Conservation (phyloP, 1,284 basidiomycete genomes). For the Kalmanozyma brasiliensis region DNA sequence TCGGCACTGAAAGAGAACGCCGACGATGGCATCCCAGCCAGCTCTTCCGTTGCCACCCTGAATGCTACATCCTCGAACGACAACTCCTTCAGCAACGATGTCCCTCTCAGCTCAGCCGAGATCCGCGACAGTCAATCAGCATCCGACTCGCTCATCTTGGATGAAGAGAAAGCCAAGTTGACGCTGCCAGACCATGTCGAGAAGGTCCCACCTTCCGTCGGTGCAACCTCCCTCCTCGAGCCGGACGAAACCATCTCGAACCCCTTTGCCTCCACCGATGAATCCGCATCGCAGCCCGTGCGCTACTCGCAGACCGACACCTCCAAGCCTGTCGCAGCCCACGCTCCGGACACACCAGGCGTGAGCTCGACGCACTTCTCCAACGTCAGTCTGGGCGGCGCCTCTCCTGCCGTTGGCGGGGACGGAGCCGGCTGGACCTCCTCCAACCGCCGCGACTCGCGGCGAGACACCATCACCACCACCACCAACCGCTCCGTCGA, state of each 20-base stretch:
- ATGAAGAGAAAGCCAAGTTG: constrained; percentile 39
- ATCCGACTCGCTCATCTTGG: constrained; percentile 38
- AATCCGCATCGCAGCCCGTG: constrained; percentile 14
- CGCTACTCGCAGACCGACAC: constrained; percentile 15
- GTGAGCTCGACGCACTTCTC: constrained; percentile 54
- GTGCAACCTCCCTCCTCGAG: constrained; percentile 59
- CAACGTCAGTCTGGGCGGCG: constrained; percentile 45
- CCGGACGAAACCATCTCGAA: constrained; percentile 61
- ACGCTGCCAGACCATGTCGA: constrained; percentile 26
- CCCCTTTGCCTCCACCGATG: constrained; percentile 49
- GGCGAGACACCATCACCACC: constrained; percentile 38
- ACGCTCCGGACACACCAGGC: constrained; percentile 25
- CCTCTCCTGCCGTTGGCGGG: constrained; percentile 4
- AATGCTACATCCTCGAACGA: constrained; percentile 4
- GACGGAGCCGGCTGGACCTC: constrained; percentile 13
- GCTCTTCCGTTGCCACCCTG: constrained; percentile 30
- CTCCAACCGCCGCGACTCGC: constrained; percentile 15
- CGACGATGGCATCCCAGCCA: constrained; percentile 8
- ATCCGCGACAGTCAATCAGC: constrained; percentile 33
- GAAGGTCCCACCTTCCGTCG: constrained; percentile 55
- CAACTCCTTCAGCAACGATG: constrained; percentile 1
- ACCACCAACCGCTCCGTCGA: constrained; percentile 20
- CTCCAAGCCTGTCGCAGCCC: not conserved
- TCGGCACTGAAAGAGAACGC: not conserved
- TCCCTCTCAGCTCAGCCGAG: constrained; percentile 38